Evolutionary conservation across 2,329 filamentous ascomycete species (phyloP).

Genomic region (Monilinia fructigena): DNA sequence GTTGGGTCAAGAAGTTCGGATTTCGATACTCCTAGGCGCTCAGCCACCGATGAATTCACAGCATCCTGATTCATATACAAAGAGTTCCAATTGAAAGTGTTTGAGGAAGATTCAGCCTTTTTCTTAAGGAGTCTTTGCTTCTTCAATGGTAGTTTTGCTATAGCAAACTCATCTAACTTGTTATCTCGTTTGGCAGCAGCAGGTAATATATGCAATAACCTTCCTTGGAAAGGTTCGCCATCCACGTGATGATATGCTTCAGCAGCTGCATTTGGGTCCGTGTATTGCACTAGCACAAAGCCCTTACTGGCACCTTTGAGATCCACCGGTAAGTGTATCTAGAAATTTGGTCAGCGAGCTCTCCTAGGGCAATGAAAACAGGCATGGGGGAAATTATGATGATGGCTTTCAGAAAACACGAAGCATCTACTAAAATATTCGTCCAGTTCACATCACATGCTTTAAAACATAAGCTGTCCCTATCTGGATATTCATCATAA

Average conservation of each 20-base stretch:
- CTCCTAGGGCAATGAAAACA: slow-evolving; percentile 23
- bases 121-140: slow-evolving; percentile 89
- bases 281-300: slow-evolving; percentile 82
- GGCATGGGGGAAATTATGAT: slow-evolving; percentile 32
- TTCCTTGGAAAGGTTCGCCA: slow-evolving; percentile 85
- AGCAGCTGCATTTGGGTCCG: slow-evolving; percentile 68
- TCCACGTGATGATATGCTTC: slow-evolving; percentile 78
- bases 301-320: slow-evolving; percentile 77
- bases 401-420: slow-evolving; percentile 65
- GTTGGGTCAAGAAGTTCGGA: slow-evolving; percentile 93
- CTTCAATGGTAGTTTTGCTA: slow-evolving; percentile 90
- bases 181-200: slow-evolving; percentile 78
- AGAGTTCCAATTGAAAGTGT: slow-evolving; percentile 96
- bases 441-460: slow-evolving; percentile 92
- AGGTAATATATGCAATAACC: slow-evolving; percentile 85
- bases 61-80: slow-evolving; percentile 98
- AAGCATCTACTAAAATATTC: slow-evolving; percentile 99
- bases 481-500: slow-evolving; percentile 98
- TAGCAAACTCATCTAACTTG: slow-evolving; percentile 80
- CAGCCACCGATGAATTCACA: slow-evolving; percentile 85
- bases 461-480: slow-evolving; percentile 94
- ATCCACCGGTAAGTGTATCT: slow-evolving; percentile 86
- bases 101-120: slow-evolving; percentile 74
- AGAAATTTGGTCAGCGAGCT: slow-evolving; percentile 43
- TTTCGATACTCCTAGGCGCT: slow-evolving; percentile 85